These are phyloP conservation scores for Penicillium sumatraense DNA, from an alignment of 2,329 filamentous ascomycete genomes.

Conservation along the genomic window DNA sequence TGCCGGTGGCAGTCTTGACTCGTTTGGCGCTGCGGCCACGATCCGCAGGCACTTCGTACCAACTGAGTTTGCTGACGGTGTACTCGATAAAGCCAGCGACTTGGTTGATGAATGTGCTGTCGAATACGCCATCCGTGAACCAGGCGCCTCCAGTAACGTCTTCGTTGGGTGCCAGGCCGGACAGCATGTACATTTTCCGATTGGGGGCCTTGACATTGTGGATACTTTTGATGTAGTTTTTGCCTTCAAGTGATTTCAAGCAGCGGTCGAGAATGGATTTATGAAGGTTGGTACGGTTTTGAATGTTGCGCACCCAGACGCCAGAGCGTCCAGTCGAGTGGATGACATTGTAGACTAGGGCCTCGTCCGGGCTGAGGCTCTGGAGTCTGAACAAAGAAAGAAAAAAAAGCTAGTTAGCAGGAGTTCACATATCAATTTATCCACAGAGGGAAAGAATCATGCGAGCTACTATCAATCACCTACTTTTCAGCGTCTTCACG, in stretches of 20 bases:
- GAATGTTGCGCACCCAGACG: conserved; percentile 88
- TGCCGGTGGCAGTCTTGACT: conserved; percentile 41
- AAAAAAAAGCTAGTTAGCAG: conserved; percentile 16
- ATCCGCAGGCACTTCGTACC: conserved; percentile 58
- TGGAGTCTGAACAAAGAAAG: conserved; percentile 36
- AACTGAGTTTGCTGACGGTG: conserved; percentile 73
- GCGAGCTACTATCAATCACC: conserved; percentile 8
- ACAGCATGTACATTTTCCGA: conserved; percentile 95
- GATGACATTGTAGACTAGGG: conserved; percentile 85
- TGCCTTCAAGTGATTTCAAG: conserved; percentile 81
- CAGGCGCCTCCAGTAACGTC: conserved; percentile 92
- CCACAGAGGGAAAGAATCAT: not conserved
- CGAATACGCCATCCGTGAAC: conserved; percentile 90
- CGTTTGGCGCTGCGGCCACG: conserved; percentile 48
- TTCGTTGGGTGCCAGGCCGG: conserved; percentile 80
- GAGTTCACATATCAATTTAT: not conserved
- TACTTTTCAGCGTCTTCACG: conserved; percentile 56
- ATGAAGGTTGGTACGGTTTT: conserved; percentile 79
- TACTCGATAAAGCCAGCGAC: conserved; percentile 75
- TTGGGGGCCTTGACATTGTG: conserved; percentile 89
- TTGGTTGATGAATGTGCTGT: conserved; percentile 83
- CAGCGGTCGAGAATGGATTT: conserved; percentile 79
- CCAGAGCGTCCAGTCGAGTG: conserved; percentile 83
- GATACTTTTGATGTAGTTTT: conserved; percentile 83
- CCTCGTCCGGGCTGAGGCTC: conserved; percentile 68